Base-by-base conservation (phyloP, 768 basidiomycete genomes). In the Sporobolomyces phaffii region DNA sequence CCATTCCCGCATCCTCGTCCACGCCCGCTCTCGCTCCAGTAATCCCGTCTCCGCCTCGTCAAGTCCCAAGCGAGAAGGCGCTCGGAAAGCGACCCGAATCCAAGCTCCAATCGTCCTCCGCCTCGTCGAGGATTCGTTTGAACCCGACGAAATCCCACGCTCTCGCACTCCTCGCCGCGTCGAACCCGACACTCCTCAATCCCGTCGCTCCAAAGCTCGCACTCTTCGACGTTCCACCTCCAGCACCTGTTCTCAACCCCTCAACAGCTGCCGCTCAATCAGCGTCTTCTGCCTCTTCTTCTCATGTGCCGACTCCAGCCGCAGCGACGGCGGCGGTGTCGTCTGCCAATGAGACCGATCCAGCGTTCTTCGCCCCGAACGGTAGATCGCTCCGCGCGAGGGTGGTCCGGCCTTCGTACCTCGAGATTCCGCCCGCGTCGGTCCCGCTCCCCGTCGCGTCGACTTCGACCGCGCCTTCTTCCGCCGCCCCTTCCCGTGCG, bases 341-440 rank as follows among this genome's bases (percentile, higher is more conserved):
- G 10, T 9, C 44, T 24, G n/a, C n/a, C n/a, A n/a, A n/a, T 10
- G 13, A 38, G 15, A 8, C n/a, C 52, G 29, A 51, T 14, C 20
- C 33, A 10, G 50, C 52, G 3, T 43, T 29, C 29, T 41, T 44
- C 17, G 54, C 54, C 14, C 54, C 54, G 41, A 28, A 26, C 31
- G 56, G 56, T 2, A 45, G 56, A 14, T 45, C 43, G 2, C 31
- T 58, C 26, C 41, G 56, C 20, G 56, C 31, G n/a, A 29, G 56
- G 9, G 29, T 26, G 29, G 13, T 22, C 6, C 13, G 43, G 22
- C 56, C 56, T n/a, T 33, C 29, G 14, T 58, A 58, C 31, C 38
- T 58, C 22, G 56, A 58, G 43, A 58, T 58, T 14, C 56, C 56
- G 18, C 56, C 56, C 29, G 11, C 29, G 22, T 1, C 54, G 41